Evolutionary conservation across 2,329 filamentous ascomycete genomes (phyloP).

Genomic region (Phyllosticta citriasiana): DNA sequence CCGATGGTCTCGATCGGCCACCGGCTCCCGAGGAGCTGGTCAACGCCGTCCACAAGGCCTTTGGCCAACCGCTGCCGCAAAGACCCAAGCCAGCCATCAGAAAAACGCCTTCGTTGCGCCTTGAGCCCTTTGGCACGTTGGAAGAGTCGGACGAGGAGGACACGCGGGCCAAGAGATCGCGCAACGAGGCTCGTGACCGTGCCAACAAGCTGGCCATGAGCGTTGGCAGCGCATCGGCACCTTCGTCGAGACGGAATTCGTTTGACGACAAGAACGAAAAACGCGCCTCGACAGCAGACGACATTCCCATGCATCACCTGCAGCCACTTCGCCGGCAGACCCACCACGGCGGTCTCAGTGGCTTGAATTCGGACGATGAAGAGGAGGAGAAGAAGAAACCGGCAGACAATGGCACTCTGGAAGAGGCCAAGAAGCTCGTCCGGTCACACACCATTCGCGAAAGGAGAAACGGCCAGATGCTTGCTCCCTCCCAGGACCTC

Average conservation of each 20-base stretch:
- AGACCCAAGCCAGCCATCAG: constrained; percentile 29
- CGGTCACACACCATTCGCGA: constrained; percentile 26
- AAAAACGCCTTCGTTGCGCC: constrained; percentile 20
- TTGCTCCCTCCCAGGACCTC: neutral
- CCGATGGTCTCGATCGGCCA: constrained; percentile 2
- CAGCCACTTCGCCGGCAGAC: neutral
- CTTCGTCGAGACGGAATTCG: constrained; percentile 26
- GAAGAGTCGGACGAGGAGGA: constrained; percentile 26
- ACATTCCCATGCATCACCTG: neutral
- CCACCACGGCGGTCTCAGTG: neutral
- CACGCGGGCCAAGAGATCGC: constrained; percentile 23
- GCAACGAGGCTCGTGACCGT: constrained; percentile 24
- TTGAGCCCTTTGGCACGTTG: constrained; percentile 19
- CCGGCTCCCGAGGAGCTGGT: constrained; percentile 21
- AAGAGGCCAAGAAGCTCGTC: constrained; percentile 38
- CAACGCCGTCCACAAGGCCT: constrained; percentile 25
- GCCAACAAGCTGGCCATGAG: constrained; percentile 25
- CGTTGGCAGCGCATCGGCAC: constrained; percentile 22
- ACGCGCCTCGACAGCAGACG: neutral
- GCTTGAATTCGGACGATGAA: constrained; percentile 9
- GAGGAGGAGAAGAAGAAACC: constrained; percentile 13
- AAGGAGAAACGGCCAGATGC: neutral
- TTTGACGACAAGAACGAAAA: constrained; percentile 14
- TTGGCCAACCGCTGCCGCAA: constrained; percentile 23
- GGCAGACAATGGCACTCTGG: constrained; percentile 18